These are phyloP conservation scores for Batkoa obscura DNA, from an alignment of 371 early-diverging fungal genomes.

Conservation along the genomic window DNA sequence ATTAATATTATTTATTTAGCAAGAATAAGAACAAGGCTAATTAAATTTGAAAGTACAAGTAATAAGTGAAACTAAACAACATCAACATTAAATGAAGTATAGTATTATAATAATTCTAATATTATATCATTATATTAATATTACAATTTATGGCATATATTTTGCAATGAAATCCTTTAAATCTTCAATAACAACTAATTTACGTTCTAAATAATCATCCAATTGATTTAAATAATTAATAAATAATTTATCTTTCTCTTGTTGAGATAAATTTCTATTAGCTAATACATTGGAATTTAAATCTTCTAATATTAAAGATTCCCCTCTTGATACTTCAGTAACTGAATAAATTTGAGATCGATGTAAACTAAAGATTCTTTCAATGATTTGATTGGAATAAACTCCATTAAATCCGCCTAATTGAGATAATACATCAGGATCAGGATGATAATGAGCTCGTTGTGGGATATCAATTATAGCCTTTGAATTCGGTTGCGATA, in stretches of 20 bases:
- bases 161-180: conserved; percentile 21
- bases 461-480: background rate
- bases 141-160: too few relatives aligned
- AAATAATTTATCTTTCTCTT: conserved; percentile 15
- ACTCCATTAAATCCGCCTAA: too few relatives aligned
- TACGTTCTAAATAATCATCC: conserved; percentile 32
- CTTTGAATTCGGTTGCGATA: background rate
- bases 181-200: conserved; percentile 16
- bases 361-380: conserved; percentile 52
- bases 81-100: too few relatives aligned
- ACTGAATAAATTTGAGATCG: conserved; percentile 55
- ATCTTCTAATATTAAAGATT: conserved; percentile 55
- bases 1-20: too few relatives aligned
- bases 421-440: too few relatives aligned
- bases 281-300: conserved; percentile 22
- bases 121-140: too few relatives aligned
- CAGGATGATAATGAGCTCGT: background rate
- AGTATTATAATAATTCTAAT: too few relatives aligned
- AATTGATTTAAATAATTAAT: conserved; percentile 27
- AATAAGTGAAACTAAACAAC: too few relatives aligned
- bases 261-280: conserved; percentile 11
- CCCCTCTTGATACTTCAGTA: conserved; percentile 50
- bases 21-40: too few relatives aligned
- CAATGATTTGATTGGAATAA: conserved; percentile 21
- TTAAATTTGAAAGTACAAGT: too few relatives aligned